Conservation (phyloP, 139 green algal species). For the Closterium sp. region DNA sequence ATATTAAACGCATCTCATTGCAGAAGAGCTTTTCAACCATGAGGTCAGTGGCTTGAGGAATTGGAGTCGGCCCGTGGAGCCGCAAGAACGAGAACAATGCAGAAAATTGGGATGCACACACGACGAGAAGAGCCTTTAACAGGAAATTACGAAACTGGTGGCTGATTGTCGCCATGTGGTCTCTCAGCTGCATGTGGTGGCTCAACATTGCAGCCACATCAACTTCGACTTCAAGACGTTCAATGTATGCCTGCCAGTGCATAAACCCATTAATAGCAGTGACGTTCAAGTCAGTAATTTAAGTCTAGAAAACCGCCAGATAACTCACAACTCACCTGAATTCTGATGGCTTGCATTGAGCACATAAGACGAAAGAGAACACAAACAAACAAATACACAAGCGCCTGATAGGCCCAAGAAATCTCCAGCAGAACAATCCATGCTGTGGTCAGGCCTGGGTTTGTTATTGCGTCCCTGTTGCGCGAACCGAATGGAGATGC, state of each 20-base stretch:
- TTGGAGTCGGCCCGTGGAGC: neutral
- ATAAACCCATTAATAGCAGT: neutral
- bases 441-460: neutral
- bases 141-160: conserved; percentile 5
- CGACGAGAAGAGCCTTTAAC: neutral
- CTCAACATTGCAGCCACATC: neutral
- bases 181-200: conserved; percentile 1
- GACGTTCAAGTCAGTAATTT: neutral
- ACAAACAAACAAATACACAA: conserved; percentile 1
- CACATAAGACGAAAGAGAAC: conserved; percentile 1
- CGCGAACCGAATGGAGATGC: neutral
- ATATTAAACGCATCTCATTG: neutral
- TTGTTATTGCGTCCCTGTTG: neutral
- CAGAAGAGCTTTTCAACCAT: neutral
- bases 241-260: neutral
- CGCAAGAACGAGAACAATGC: neutral
- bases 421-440: neutral
- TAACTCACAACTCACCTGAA: neutral
- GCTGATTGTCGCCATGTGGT: neutral
- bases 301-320: neutral
- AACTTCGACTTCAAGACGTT: neutral
- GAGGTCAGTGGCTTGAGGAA: neutral
- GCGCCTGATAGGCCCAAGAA: neutral
- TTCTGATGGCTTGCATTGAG: neutral
- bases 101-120: neutral